phyloP scores from a whole-genome alignment of 2,329 filamentous ascomycete species.

The Sphaerostilbella broomeana region DNA sequence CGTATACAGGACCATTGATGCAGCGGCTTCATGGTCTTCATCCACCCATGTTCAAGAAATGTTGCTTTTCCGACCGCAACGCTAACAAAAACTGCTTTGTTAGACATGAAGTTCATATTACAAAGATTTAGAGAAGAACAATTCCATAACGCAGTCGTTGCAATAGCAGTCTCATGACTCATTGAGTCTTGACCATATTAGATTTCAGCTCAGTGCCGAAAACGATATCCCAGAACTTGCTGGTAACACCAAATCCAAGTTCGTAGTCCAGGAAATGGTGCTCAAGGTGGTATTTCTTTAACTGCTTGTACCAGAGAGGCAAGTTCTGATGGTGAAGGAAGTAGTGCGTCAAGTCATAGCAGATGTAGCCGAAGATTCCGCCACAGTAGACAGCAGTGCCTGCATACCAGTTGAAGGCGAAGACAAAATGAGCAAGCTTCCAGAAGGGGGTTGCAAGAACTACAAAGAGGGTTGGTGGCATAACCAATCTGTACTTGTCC shows the following conservation, averaged over 20 bases:
- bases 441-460: conserved; percentile 84
- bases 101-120: neutral
- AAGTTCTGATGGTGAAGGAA: conserved; percentile 95
- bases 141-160: too few species aligned
- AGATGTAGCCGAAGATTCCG: conserved; percentile 90
- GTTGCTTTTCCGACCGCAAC: neutral
- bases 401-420: conserved; percentile 79
- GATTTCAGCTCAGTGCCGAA: conserved; percentile 76
- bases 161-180: conserved; percentile 7
- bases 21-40: neutral
- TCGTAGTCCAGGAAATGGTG: conserved; percentile 98
- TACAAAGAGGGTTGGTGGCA: conserved; percentile 87
- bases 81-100: conserved; percentile 1
- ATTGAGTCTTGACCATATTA: conserved; percentile 28
- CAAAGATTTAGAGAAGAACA: neutral
- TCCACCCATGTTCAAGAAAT: neutral
- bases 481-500: conserved; percentile 94
- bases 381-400: conserved; percentile 77
- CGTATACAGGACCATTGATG: too few species aligned
- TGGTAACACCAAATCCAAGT: conserved; percentile 94
- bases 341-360: conserved; percentile 97
- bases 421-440: conserved; percentile 76
- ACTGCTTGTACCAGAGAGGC: conserved; percentile 77
- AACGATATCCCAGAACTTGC: conserved; percentile 87
- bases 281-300: conserved; percentile 96